A percentile compares a stretch with the other conserved stretches of the same genome.
Conservation (phyloP, 345 rosid genomes). For the Kernera saxatilis region DNA sequence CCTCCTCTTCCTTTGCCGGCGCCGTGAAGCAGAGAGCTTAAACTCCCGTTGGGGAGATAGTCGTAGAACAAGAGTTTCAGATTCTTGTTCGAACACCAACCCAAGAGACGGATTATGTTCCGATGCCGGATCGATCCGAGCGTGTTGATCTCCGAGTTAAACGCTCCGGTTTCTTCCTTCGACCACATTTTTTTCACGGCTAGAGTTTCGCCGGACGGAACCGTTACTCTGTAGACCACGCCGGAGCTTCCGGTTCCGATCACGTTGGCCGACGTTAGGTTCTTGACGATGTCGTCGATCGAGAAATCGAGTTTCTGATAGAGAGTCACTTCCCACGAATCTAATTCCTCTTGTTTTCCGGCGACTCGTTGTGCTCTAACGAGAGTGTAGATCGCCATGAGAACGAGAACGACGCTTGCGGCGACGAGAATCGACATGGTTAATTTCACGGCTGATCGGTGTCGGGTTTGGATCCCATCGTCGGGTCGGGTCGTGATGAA, state of each 20-base stretch:
- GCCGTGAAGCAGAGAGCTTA: constrained; percentile 83
- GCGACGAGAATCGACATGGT: constrained; percentile 59
- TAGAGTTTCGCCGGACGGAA: constrained; percentile 63
- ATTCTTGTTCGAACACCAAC: constrained; percentile 75
- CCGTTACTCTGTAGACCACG: constrained; percentile 71
- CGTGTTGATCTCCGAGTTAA: constrained; percentile 72
- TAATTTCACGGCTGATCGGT: constrained; percentile 49
- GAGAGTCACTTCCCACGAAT: constrained; percentile 67
- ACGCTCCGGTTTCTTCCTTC: constrained; percentile 71
- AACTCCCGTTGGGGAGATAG: constrained; percentile 90
- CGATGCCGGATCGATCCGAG: constrained; percentile 83
- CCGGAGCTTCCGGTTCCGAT: constrained; percentile 98
- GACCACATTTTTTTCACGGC: constrained; percentile 99
- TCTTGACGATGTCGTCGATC: constrained; percentile 53
- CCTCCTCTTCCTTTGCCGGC: constrained; percentile 67
- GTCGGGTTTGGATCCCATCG: constrained; percentile 24
- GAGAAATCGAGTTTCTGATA: constrained; percentile 87
- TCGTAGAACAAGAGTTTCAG: constrained; percentile 80
- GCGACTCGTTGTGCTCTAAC: constrained; percentile 40
- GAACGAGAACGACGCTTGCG: constrained; percentile 54
- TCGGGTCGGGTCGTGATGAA: constrained; percentile 46
- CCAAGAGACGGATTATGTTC: constrained; percentile 74
- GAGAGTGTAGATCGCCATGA: constrained; percentile 55
- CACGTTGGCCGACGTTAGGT: constrained; percentile 71
- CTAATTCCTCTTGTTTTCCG: constrained; percentile 34